Base-by-base conservation (phyloP, 2,329 filamentous ascomycete species). In the Ascochyta pisi region DNA sequence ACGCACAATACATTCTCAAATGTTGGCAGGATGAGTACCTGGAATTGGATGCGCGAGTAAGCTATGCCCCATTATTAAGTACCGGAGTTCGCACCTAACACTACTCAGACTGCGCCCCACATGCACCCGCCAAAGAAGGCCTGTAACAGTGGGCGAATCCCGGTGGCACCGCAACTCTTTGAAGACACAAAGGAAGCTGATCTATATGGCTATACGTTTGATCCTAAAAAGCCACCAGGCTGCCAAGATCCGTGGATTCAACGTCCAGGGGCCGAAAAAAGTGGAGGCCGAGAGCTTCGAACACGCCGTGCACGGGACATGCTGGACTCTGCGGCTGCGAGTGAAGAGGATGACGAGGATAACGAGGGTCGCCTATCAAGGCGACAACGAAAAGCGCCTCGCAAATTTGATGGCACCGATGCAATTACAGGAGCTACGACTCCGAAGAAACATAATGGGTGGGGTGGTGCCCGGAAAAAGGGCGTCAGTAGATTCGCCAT, bases 161-260 rank as follows among this genome's bases (percentile, higher is more conserved):
- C 83, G 10, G 65, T 80, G 24, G 73, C 78, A 12, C 73, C 75
- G 5, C 71, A 76, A n/a, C 68, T 84, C 3, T 86, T 79, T 57
- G 84, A 86, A 64, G 84, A 85, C 61, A 82, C 82, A 70, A 86
- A 86, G 61, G 85, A 87, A 73, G 81, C 85, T 1, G 81, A 82
- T 54, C 73, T 88, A 0, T 88, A 87, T 65, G 83, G 83, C 51
- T 87, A 86, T 68, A 79, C 78, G 31, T 84, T 84, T 66, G 83
- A 84, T 58, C 71, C 81, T 0, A 82, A 82, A 62, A 81, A 79
- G 54, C 63, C 76, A 40, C 73, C 74, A 12, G 80, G 81, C n/a
- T 76, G 73, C 49, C 85, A 86, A 61, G 82, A 87, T 64, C 83
- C 85, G 0, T 85, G 84, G 54, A 69, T 77, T 1, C 85, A 87